Evolutionary conservation across 495 filamentous ascomycete genomes (phyloP).

Genomic region (Haplographium delicatum): DNA sequence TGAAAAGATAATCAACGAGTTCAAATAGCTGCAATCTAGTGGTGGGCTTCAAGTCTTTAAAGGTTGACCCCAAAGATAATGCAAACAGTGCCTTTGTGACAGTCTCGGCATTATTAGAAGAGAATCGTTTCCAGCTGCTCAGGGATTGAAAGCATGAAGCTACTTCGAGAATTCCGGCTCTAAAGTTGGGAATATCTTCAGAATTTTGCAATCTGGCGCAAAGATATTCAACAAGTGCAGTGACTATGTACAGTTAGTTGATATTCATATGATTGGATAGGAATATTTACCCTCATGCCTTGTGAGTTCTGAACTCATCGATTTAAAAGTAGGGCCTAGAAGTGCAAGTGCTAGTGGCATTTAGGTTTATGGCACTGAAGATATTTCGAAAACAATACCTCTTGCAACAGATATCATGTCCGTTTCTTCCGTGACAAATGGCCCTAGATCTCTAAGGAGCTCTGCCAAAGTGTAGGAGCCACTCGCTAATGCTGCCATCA

Average conservation of each 20-base stretch:
- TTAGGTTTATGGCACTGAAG: not conserved
- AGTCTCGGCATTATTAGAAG: slow-evolving; percentile 2
- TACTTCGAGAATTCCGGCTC: slow-evolving; percentile 2
- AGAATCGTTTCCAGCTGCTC: slow-evolving; percentile 4
- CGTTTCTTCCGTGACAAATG: not conserved
- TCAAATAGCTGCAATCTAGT: slow-evolving; percentile 44
- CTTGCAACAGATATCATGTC: slow-evolving; percentile 1
- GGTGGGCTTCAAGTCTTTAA: slow-evolving; percentile 35
- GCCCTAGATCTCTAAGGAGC: not conserved
- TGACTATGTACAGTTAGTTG: no score
- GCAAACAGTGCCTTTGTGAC: slow-evolving; percentile 11
- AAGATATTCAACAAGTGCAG: slow-evolving; percentile 14
- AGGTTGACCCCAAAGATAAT: slow-evolving; percentile 23
- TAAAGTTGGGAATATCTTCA: slow-evolving; percentile 1
- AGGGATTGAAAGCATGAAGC: slow-evolving; percentile 2
- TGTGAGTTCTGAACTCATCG: not conserved
- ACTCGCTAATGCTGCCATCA: slow-evolving; percentile 9
- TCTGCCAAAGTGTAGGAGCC: not conserved
- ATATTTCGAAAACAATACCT: not conserved
- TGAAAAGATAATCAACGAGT: slow-evolving; percentile 37
- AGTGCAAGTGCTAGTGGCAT: not conserved
- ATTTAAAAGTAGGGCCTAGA: not conserved
- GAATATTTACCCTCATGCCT: slow-evolving; percentile 10
- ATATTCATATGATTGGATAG: no score
- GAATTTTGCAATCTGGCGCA: slow-evolving; percentile 15